Evolutionary conservation across 495 filamentous ascomycete species (phyloP), one percentile per base, ranked within the genome.

Genomic region (Thermothielavioides terrestris): DNA sequence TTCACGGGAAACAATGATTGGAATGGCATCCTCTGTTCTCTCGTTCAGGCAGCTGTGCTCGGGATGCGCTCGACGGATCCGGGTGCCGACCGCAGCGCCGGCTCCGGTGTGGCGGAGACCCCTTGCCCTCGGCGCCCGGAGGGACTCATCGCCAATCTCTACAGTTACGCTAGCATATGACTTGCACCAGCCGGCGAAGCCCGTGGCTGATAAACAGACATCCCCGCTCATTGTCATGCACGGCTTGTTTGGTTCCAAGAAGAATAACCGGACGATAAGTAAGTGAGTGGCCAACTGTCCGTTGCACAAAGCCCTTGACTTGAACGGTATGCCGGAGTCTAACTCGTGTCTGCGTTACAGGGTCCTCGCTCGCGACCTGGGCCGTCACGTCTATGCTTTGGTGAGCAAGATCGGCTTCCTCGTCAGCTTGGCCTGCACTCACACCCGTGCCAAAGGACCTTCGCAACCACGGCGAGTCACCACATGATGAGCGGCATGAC

Each of bases 211-310:
- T 15, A 56, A 39, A 36, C 61, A 70, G 53, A 76, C 77, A 38
- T 64, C 77, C 36, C 88, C 92, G 1, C 85, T 98, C 50, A 67
- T 98, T 55, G 80, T 98, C 53, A 77, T 97, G 66, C 92, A 98
- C 65, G 92, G 92, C 4, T 75, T 98, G 14, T 97, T 98, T 62
- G 92, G 92, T 20, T 94, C 88, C 34, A 96, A 94, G 69, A 86
- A 87, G 74, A 98, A 98, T 59, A 92, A 97, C 62, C 71, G 91
- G 67, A 89, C 79, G 66, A 92, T 98, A 54, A 94, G 91, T 82
- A 94, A 89, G 92, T 96, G 79, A 75, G 88, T 71, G 53, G 20
- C 25, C 34, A 4, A 31, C 18, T 17, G 1, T 17, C n/a, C n/a
- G n/a, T n/a, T n/a, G n/a, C n/a, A n/a, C n/a, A n/a, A n/a, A n/a